Conservation (phyloP, 2,329 filamentous ascomycete species). For the Chrysosporium queenslandicum region DNA sequence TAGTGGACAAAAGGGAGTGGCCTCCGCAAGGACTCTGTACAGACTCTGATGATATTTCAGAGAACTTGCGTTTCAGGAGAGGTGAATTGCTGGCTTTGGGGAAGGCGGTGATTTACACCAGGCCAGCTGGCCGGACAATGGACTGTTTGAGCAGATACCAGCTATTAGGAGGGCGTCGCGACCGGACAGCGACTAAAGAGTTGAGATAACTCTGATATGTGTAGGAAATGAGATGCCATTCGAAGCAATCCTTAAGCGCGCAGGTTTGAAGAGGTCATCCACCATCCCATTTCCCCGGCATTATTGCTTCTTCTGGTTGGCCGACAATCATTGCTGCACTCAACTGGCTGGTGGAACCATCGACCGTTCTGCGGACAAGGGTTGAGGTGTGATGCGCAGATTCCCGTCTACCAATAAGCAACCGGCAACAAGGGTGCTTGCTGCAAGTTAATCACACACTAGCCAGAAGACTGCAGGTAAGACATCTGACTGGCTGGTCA, state of each 20-base stretch:
- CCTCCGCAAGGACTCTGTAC: background rate
- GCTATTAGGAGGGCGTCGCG: background rate
- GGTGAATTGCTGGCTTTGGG: background rate
- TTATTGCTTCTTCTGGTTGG: conserved; percentile 2
- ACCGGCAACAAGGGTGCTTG: background rate
- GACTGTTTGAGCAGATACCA: background rate
- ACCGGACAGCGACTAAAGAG: background rate
- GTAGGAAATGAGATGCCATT: background rate
- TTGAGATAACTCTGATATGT: background rate
- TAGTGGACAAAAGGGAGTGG: background rate
- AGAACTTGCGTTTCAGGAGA: background rate
- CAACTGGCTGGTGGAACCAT: conserved; percentile 1
- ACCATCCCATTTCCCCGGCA: background rate
- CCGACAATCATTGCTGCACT: background rate
- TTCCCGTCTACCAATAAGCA: conserved; percentile 4
- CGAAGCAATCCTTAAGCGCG: conserved; percentile 1
- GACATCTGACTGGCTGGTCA: conserved; percentile 1
- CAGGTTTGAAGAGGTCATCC: background rate
- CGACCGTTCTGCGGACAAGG: background rate
- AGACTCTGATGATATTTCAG: background rate
- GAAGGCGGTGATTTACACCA: conserved; percentile 9
- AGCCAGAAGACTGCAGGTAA: conserved; percentile 16
- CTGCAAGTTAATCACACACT: conserved; percentile 14
- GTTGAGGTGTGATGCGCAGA: conserved; percentile 7
- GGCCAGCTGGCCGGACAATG: conserved; percentile 13